Percentiles rank a stretch among this genome's conserved stretches.
Evolutionary conservation across 345 rosid species (phyloP).

Genomic region (Syzygium jambos): DNA sequence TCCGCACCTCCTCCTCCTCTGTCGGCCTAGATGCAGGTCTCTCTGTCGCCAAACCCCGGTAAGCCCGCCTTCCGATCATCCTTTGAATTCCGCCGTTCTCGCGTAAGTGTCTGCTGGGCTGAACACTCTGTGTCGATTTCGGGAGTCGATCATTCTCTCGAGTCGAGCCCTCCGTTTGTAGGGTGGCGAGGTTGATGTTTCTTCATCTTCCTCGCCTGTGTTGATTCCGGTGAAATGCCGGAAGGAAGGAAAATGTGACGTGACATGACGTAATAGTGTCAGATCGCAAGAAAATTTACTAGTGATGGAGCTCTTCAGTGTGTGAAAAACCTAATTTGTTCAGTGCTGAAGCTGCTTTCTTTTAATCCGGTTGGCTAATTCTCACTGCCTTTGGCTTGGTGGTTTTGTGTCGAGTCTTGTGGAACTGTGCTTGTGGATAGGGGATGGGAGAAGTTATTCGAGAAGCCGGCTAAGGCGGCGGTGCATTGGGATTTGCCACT

Average conservation of each 20-base stretch:
- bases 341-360: not conserved
- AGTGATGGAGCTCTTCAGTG: not conserved
- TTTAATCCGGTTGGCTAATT: not conserved
- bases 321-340: not conserved
- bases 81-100: not conserved
- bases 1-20: not conserved
- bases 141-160: not conserved
- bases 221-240: not conserved
- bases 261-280: not conserved
- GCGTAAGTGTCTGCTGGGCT: not conserved
- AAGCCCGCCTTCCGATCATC: not conserved
- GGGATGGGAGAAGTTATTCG: not conserved
- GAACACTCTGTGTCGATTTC: not conserved
- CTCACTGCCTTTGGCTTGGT: not conserved
- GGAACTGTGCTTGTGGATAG: not conserved
- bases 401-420: not conserved
- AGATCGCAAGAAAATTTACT: not conserved
- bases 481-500: not conserved
- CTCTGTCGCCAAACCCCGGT: constrained; percentile 9
- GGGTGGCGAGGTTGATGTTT: not conserved
- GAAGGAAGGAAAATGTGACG: not conserved
- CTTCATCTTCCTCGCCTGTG: not conserved
- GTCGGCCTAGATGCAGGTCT: not conserved
- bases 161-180: not conserved
- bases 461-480: not conserved